Base-by-base conservation (phyloP, 2,329 filamentous ascomycete species). In the Sclerotinia sclerotiorum region DNA sequence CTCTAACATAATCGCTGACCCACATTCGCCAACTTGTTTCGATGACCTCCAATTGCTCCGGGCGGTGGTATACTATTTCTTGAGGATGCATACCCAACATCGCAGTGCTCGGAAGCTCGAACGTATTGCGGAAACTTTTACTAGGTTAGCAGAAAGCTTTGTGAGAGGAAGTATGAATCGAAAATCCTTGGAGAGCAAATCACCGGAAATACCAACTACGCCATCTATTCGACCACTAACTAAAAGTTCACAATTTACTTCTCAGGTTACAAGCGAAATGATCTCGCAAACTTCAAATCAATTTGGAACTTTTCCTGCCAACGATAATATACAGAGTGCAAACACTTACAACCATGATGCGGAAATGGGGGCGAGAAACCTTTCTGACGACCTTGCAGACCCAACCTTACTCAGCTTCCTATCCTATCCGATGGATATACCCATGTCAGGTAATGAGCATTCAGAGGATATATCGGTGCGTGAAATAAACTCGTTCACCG, bases 41-140 rank as follows among this genome's bases (percentile, higher is more conserved):
- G 42, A 55, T 4, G 68, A 71, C 27, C 46, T 69, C 2, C 64
- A 71, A 48, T 56, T 57, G 13, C 62, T 71, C 6, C 54, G 61
- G 27, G 32, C 63, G 56, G 68, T 69, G 24, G 68, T 71, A 19
- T 46, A 68, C 11, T 69, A 68, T 63, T 69, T 71, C 21, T 52
- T 69, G 11, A 55, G 66, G 27, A 71, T 71, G 68, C 54, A 71
- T 39, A 66, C 58, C 15, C 69, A 68, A 17, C 69, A 70, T 29
- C 62, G 55, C 3, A 66, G 49, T 35, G 69, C 68, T 8, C 24
- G 42, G 4, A 71, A 68, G 29, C 44, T 71, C 5, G 69, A 71
- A 51, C 67, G 60, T 17, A 57, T 71, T 0, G 67, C 69, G 6
- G 67, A 70, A 27, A 69, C 68, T 15, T 69, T 70, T 35, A 67